A percentile compares a stretch with the other conserved stretches of the same genome.
Evolutionary conservation across 139 green algal genomes (phyloP).

Genomic region (Chlamydomonas sp.): DNA sequence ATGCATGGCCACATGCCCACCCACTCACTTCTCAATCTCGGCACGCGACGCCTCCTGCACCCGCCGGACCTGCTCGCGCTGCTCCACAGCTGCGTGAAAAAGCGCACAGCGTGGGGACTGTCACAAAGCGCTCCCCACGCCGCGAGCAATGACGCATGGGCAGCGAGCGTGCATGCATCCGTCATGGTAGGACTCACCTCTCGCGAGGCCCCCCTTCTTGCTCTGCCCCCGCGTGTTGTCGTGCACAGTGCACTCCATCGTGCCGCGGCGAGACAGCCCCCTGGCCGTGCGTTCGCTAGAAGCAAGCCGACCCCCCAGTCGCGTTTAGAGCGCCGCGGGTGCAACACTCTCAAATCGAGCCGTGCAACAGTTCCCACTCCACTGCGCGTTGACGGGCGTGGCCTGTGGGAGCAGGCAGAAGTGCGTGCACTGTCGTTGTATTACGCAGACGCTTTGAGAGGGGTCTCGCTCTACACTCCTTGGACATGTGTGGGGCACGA

Average conservation of each 20-base stretch:
- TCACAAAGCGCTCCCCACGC: neutral
- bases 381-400: no score
- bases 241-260: slow-evolving; percentile 26
- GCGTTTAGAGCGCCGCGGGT: no score
- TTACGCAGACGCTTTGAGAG: no score
- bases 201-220: neutral
- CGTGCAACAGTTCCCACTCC: no score
- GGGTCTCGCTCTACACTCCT: no score
- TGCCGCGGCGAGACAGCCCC: no score
- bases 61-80: slow-evolving; percentile 30
- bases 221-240: slow-evolving; percentile 14
- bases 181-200: neutral
- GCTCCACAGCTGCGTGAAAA: slow-evolving; percentile 35
- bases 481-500: no score
- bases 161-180: neutral
- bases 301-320: no score
- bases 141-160: neutral
- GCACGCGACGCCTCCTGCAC: slow-evolving; percentile 26
- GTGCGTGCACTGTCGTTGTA: no score
- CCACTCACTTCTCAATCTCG: slow-evolving; percentile 40
- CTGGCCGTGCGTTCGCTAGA: no score
- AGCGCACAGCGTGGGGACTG: neutral
- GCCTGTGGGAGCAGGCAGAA: no score
- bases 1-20: neutral
- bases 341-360: no score